Conservation (phyloP, 805 yeast genomes). For the Teunomyces atbi region DNA sequence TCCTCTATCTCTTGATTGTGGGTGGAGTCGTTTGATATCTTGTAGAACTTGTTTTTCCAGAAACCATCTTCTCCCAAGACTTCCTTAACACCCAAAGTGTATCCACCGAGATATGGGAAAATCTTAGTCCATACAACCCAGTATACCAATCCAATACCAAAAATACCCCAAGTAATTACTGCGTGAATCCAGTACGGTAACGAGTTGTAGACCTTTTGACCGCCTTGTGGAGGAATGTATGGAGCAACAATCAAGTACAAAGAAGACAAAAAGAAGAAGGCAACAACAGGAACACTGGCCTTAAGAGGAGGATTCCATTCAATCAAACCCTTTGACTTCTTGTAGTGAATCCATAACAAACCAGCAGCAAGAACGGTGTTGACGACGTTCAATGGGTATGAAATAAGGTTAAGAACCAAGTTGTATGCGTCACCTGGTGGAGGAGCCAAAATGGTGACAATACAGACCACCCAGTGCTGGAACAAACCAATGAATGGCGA, state of each 20-base stretch:
- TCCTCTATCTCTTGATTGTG: constrained; percentile 4
- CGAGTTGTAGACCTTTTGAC: constrained; percentile 63
- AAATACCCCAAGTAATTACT: constrained; percentile 79
- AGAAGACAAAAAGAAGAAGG: constrained; percentile 64
- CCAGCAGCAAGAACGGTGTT: constrained; percentile 66
- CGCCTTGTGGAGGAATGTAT: constrained; percentile 67
- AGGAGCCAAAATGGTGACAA: constrained; percentile 66
- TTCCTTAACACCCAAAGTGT: constrained; percentile 51
- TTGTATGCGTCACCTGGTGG: constrained; percentile 89
- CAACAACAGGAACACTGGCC: constrained; percentile 60
- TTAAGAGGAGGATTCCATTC: constrained; percentile 72
- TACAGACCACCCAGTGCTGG: constrained; percentile 75
- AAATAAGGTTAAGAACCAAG: constrained; percentile 73
- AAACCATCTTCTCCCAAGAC: constrained; percentile 65
- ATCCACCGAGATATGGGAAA: constrained; percentile 55
- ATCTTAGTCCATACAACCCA: constrained; percentile 64
- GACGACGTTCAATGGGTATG: constrained; percentile 79
- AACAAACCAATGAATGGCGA: constrained; percentile 72
- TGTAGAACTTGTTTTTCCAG: constrained; percentile 62
- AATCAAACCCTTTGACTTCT: constrained; percentile 46
- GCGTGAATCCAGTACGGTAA: constrained; percentile 79
- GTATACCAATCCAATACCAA: constrained; percentile 61
- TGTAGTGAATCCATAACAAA: constrained; percentile 55
- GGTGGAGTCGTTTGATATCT: constrained; percentile 24
- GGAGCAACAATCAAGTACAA: constrained; percentile 73